Conservation (phyloP, 1,139 yeast species). For the Geotrichum siamense region DNA sequence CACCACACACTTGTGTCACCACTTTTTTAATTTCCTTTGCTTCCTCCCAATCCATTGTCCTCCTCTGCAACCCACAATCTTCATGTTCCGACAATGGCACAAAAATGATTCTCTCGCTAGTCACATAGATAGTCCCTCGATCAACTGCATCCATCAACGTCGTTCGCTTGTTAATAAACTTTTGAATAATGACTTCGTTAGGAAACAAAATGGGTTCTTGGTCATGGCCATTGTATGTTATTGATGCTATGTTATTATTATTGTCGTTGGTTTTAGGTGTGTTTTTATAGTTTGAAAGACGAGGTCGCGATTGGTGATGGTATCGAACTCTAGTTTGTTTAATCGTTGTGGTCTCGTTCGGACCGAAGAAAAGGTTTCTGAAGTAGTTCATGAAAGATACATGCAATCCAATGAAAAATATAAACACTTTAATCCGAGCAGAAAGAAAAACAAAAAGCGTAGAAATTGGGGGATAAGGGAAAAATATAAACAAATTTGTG, state of each 20-base stretch:
- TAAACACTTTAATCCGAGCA: too few relatives aligned
- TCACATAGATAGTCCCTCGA: slow-evolving; percentile 1
- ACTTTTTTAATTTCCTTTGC: background rate
- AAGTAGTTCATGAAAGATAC: too few relatives aligned
- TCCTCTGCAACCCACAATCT: background rate
- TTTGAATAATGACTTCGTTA: slow-evolving; percentile 7
- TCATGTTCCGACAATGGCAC: background rate
- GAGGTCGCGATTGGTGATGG: too few relatives aligned
- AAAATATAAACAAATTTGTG: too few relatives aligned
- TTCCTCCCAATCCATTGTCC: background rate
- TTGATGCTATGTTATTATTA: background rate
- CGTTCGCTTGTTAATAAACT: slow-evolving; percentile 2
- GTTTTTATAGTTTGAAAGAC: too few relatives aligned
- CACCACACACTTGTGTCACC: background rate
- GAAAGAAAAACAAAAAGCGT: too few relatives aligned
- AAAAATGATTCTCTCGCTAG: slow-evolving; percentile 5
- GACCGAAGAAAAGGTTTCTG: too few relatives aligned
- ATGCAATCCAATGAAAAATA: too few relatives aligned
- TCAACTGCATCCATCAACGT: background rate
- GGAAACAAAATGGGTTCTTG: slow-evolving; percentile 6
- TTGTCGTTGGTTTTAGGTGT: too few relatives aligned
- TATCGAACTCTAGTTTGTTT: too few relatives aligned
- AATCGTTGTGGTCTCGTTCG: too few relatives aligned
- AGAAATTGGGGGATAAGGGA: too few relatives aligned
- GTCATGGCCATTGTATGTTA: background rate